Percentiles rank a stretch among this genome's conserved stretches.
Conservation (phyloP, 805 yeast genomes). For the Saccharomycopsis oosterbeekiorum region DNA sequence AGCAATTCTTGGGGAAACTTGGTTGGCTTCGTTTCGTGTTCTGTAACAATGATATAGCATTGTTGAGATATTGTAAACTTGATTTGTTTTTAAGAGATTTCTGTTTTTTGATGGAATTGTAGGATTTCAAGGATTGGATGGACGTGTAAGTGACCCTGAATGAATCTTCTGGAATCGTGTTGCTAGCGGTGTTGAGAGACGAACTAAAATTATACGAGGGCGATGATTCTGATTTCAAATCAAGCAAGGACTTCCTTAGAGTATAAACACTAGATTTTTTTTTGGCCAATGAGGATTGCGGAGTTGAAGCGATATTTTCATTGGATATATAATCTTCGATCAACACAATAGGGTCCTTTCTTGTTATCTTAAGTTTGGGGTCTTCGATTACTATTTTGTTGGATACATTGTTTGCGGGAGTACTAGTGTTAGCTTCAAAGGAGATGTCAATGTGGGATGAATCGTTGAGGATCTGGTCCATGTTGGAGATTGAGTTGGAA, state of each 20-base stretch:
- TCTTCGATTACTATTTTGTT: slow-evolving; percentile 15
- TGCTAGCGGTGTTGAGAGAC: background rate
- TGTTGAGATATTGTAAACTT: slow-evolving; percentile 12
- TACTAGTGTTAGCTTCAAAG: slow-evolving; percentile 1
- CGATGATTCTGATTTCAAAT: background rate
- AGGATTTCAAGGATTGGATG: slow-evolving; percentile 10
- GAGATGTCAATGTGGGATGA: slow-evolving; percentile 14
- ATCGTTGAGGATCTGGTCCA: slow-evolving; percentile 17
- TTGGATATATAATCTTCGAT: slow-evolving; percentile 44
- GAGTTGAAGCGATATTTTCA: slow-evolving; percentile 5
- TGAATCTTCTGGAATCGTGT: background rate
- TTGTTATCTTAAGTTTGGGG: slow-evolving; percentile 15
- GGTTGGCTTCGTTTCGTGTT: background rate
- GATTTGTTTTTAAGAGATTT: slow-evolving; percentile 3
- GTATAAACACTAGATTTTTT: slow-evolving; percentile 28
- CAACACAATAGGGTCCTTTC: slow-evolving; percentile 30
- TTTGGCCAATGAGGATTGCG: slow-evolving; percentile 20
- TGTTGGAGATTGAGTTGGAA: slow-evolving; percentile 14
- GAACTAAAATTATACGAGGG: background rate
- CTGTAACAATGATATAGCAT: slow-evolving; percentile 9
- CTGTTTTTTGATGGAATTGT: background rate
- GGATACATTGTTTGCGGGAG: slow-evolving; percentile 5
- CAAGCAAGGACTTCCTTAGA: slow-evolving; percentile 25
- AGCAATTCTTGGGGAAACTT: background rate
- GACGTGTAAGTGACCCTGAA: slow-evolving; percentile 11